A percentile compares a stretch with the other conserved stretches of the same genome.
These are phyloP conservation scores for Escovopsis sp. DNA, from an alignment of 2,329 filamentous ascomycete species.

Conservation along the genomic window DNA sequence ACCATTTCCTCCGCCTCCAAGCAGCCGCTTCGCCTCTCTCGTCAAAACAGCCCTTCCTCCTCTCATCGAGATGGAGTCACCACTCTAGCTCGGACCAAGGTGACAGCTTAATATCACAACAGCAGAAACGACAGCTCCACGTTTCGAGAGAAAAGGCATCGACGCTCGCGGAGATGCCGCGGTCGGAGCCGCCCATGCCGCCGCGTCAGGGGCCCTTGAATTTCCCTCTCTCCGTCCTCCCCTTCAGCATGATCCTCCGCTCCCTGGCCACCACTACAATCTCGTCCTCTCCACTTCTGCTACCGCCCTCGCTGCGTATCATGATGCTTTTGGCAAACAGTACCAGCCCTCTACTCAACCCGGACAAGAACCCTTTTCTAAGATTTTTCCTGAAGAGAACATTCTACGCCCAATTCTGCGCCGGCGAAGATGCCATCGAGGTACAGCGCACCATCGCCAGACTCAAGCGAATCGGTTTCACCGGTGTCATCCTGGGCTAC, in stretches of 20 bases:
- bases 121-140: conserved; percentile 18
- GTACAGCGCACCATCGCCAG: conserved; percentile 48
- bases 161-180: conserved; percentile 19
- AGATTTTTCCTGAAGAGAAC: conserved; percentile 61
- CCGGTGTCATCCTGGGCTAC: conserved; percentile 73
- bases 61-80: conserved; percentile 1
- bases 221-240: conserved; percentile 49
- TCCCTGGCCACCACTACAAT: conserved; percentile 55
- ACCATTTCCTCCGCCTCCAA: neutral
- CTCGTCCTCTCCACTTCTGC: conserved; percentile 54
- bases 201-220: conserved; percentile 14
- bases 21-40: conserved; percentile 1
- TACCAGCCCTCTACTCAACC: conserved; percentile 49
- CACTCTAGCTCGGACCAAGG: neutral
- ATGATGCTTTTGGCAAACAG: conserved; percentile 59
- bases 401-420: conserved; percentile 86
- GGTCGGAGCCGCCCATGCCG: conserved; percentile 15
- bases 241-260: conserved; percentile 50
- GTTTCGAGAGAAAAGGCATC: conserved; percentile 22
- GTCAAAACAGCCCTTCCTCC: conserved; percentile 7
- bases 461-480: conserved; percentile 63
- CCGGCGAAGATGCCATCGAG: conserved; percentile 58
- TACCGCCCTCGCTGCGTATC: conserved; percentile 52
- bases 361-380: conserved; percentile 61
- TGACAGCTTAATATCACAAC: conserved; percentile 6